Percentiles rank a stretch among this genome's conserved stretches.
phyloP scores from a whole-genome alignment of 441 rosid genomes.

The Manihot esculenta region DNA sequence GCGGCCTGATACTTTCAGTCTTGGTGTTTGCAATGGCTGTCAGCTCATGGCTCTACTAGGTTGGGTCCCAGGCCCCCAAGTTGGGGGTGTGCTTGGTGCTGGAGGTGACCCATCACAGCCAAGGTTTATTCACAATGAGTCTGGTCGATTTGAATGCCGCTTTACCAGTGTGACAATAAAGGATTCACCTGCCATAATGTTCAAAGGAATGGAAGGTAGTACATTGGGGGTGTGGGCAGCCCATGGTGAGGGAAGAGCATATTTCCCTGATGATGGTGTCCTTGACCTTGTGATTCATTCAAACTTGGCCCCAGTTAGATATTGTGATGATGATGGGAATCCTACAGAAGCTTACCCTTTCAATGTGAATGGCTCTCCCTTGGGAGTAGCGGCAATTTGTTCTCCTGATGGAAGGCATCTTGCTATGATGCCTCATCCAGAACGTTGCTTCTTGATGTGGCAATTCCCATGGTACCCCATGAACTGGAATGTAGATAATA shows the following conservation, averaged over 20 bases:
- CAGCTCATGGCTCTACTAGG: conserved; percentile 96
- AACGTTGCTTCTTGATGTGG: conserved; percentile 99
- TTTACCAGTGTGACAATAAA: conserved; percentile 76
- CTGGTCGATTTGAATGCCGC: conserved; percentile 94
- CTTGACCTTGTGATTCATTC: conserved; percentile 73
- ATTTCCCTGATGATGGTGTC: conserved; percentile 90
- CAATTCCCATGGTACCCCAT: conserved; percentile 95
- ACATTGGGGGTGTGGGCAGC: conserved; percentile 97
- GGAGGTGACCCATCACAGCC: conserved; percentile 90
- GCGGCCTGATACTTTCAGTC: conserved; percentile 88
- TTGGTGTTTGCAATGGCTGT: conserved; percentile 96
- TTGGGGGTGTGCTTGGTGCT: conserved; percentile 74
- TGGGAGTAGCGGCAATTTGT: conserved; percentile 91
- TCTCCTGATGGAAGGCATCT: conserved; percentile 97
- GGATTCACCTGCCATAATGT: conserved; percentile 88
- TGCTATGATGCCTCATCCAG: conserved; percentile 99
- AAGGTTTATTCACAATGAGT: conserved; percentile 89
- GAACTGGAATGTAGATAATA: conserved; percentile 67
- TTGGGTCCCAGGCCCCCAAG: conserved; percentile 98
- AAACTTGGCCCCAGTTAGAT: conserved; percentile 76
- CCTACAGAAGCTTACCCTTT: conserved; percentile 85
- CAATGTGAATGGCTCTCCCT: conserved; percentile 89
- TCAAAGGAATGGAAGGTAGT: conserved; percentile 95
- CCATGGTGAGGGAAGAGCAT: conserved; percentile 96
- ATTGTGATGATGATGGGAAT: conserved; percentile 85